Percentiles rank a stretch among this genome's conserved stretches.
Evolutionary conservation across 495 filamentous ascomycete genomes (phyloP).

Genomic region (Xylaria venustula): DNA sequence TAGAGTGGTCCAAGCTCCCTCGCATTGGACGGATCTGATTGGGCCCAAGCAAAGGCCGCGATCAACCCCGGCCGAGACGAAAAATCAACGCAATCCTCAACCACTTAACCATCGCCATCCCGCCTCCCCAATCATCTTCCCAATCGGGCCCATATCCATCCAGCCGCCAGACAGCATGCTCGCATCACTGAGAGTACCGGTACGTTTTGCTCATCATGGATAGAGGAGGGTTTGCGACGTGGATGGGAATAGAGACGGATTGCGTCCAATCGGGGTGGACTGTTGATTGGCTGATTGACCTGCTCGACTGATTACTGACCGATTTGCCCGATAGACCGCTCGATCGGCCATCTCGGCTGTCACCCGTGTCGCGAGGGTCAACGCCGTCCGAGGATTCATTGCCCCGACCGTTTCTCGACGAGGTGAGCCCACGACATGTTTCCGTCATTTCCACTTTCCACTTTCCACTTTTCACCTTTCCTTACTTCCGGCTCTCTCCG

Average conservation of each 20-base stretch:
- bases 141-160: slow-evolving; percentile 11
- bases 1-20: slow-evolving; percentile 31
- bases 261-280: neutral
- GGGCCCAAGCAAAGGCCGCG: slow-evolving; percentile 1
- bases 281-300: too few species aligned
- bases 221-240: neutral
- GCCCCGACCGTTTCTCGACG: slow-evolving; percentile 67
- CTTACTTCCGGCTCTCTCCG: neutral
- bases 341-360: slow-evolving; percentile 69
- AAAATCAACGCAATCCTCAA: slow-evolving; percentile 21
- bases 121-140: slow-evolving; percentile 7
- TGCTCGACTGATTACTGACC: neutral
- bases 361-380: slow-evolving; percentile 71
- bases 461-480: slow-evolving; percentile 1
- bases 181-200: slow-evolving; percentile 11
- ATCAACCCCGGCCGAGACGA: neutral
- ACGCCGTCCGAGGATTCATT: slow-evolving; percentile 78
- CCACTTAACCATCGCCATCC: slow-evolving; percentile 5
- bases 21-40: slow-evolving; percentile 14
- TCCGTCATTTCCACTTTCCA: too few species aligned
- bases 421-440: slow-evolving; percentile 54
- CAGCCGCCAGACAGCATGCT: slow-evolving; percentile 15
- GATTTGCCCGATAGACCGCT: slow-evolving; percentile 45
- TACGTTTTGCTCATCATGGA: neutral
- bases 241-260: neutral